Percentiles rank a stretch among this genome's conserved stretches.
phyloP scores from a whole-genome alignment of 306 rosid species.

The Prunus armeniaca region DNA sequence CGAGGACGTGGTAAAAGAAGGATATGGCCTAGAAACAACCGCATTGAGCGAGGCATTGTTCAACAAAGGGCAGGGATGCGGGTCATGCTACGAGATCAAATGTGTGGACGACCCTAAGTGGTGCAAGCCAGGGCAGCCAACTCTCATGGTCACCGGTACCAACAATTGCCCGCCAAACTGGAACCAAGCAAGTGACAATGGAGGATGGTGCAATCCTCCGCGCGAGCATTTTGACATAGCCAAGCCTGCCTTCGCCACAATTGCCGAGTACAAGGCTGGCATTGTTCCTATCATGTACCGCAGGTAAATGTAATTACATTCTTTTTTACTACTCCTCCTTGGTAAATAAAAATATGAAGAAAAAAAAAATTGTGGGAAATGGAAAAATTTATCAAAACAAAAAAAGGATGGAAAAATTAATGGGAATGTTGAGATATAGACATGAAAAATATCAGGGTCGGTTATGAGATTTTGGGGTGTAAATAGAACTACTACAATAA shows the following conservation, averaged over 20 bases:
- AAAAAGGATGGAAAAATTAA: too few relatives aligned
- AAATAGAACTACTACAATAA: too few relatives aligned
- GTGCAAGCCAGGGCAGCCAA: conserved; percentile 51
- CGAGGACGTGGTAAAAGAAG: conserved; percentile 61
- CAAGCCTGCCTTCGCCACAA: conserved; percentile 50
- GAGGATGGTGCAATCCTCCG: conserved; percentile 96
- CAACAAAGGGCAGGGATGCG: conserved; percentile 59
- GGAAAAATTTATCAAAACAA: too few relatives aligned
- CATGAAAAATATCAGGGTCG: too few relatives aligned
- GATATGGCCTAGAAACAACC: conserved; percentile 64
- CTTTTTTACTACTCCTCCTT: background rate
- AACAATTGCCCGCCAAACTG: conserved; percentile 63
- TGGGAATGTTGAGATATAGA: too few relatives aligned
- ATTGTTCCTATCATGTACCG: conserved; percentile 62
- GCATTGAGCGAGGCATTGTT: conserved; percentile 65
- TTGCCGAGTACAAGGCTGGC: conserved; percentile 56
- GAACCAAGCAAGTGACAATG: conserved; percentile 34
- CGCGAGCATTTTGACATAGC: conserved; percentile 72
- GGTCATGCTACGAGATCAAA: conserved; percentile 70
- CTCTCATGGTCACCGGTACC: conserved; percentile 62
- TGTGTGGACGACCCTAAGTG: conserved; percentile 41
- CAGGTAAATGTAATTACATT: conserved; percentile 31
- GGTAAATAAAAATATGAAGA: too few relatives aligned
- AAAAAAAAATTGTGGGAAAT: too few relatives aligned
- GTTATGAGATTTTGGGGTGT: too few relatives aligned